Conservation (phyloP, 1,284 basidiomycete genomes). For the Leccinum ponderosum region DNA sequence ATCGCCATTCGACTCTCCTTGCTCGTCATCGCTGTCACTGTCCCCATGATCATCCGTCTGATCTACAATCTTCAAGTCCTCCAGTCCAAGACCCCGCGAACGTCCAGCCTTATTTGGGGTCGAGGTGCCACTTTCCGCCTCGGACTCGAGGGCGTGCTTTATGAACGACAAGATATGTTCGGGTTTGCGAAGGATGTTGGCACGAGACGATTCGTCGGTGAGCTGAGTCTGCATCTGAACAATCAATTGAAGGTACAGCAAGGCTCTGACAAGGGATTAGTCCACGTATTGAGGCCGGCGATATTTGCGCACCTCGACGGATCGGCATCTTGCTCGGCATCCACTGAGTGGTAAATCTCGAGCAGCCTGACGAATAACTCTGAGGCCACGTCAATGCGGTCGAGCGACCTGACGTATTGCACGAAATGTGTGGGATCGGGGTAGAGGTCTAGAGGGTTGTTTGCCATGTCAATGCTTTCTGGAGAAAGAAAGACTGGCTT, state of each 20-base stretch:
- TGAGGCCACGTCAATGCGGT: constrained; percentile 68
- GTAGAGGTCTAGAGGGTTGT: constrained; percentile 62
- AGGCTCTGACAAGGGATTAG: constrained; percentile 33
- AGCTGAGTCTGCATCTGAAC: constrained; percentile 76
- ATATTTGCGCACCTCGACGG: constrained; percentile 49
- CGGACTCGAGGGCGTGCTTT: constrained; percentile 59
- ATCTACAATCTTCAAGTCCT: constrained; percentile 46
- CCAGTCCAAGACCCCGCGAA: constrained; percentile 34
- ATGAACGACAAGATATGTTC: constrained; percentile 78
- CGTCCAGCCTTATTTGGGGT: constrained; percentile 13
- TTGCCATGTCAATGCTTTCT: constrained; percentile 45
- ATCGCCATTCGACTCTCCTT: constrained; percentile 25
- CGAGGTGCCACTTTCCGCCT: constrained; percentile 21
- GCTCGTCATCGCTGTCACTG: constrained; percentile 60
- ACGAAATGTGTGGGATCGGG: constrained; percentile 75
- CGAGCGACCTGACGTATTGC: constrained; percentile 59
- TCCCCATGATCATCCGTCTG: constrained; percentile 40
- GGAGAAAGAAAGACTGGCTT: constrained; percentile 52
- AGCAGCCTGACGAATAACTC: constrained; percentile 74
- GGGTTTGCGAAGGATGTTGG: constrained; percentile 69
- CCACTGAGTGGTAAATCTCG: constrained; percentile 63
- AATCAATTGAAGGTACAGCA: constrained; percentile 76
- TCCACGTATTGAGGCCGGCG: neutral
- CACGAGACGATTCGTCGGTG: constrained; percentile 51
- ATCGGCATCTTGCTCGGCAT: constrained; percentile 44